Evolutionary conservation across 805 yeast genomes (phyloP), one percentile per base, ranked within the genome.

Genomic region (Saturnispora mendoncae): DNA sequence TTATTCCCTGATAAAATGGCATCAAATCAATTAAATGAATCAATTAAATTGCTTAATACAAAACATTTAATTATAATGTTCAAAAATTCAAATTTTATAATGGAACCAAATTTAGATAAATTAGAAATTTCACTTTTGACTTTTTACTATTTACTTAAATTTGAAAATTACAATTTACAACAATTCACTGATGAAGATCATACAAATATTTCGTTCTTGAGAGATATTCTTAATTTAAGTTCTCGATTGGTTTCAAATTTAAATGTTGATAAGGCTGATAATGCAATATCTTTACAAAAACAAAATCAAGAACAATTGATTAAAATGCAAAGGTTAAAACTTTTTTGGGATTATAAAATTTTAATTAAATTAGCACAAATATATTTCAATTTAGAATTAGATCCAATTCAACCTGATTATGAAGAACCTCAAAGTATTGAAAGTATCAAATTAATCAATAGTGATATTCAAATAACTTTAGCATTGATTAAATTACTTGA

Each of bases 41-140:
- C 62, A 30, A 41, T 61, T 18, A 60, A 58, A 39, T 46, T 62
- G 36, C 54, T 62, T 50, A 48, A 56, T 58, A 39, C 62, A 55
- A 42, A 57, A 55, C 51, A 69, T 68, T 26, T 66, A 58, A 51
- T 69, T 61, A 46, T 74, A 56, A 47, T 72, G 66, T 50, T 63
- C 62, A 34, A 72, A 65, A 41, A 72, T 49, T 64, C 73, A 45
- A 71, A 72, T 53, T 70, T 69, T 33, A 39, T 42, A 3, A 64
- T 68, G 44, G 69, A 69, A 43, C 67, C 72, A 6, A 65, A 71
- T 3, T 52, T 71, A 20, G 64, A 59, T 45, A 75, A 70, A 50
- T 56, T 75, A 25, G 78, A 74, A 51, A 71, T 75, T 10, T 66
- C 70, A 38, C 55, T 73, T 31, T 50, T 75, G 44, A 61, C 72